Conservation (phyloP, 1,284 basidiomycete genomes). For the Cryptococcus hybrid region DNA sequence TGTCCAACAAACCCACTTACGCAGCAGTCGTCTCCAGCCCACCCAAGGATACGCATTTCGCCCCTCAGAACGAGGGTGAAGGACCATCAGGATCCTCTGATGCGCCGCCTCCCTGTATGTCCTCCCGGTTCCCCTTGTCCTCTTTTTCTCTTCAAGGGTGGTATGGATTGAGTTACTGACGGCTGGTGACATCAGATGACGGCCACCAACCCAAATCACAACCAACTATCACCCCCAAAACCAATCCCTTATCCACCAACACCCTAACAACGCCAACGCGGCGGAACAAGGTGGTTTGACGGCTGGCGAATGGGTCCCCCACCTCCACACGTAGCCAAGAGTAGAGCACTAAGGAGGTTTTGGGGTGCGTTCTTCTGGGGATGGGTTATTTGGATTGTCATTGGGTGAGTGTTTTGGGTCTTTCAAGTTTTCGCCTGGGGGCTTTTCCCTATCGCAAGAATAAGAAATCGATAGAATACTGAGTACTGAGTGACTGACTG, state of each 20-base stretch:
- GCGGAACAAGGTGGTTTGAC: neutral
- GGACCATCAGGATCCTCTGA: constrained; percentile 8
- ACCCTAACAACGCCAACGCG: neutral
- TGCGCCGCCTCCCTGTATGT: constrained; percentile 22
- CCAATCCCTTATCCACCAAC: neutral
- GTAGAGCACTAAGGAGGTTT: constrained; percentile 41
- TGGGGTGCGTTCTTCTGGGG: constrained; percentile 45
- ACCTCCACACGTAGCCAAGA: constrained; percentile 24
- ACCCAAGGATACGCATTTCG: neutral
- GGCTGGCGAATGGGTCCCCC: constrained; percentile 25
- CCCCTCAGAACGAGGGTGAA: neutral
- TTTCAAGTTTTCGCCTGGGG: neutral
- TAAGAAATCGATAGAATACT: neutral
- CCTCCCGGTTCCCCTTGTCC: neutral
- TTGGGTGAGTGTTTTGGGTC: constrained; percentile 33
- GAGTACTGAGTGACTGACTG: neutral
- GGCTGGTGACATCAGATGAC: neutral
- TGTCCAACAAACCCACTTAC: constrained; percentile 18
- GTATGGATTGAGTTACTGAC: neutral
- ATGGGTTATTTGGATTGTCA: constrained; percentile 40
- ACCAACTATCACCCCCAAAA: neutral
- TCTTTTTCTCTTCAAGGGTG: neutral
- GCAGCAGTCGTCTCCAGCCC: constrained; percentile 12
- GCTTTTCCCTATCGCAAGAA: neutral
- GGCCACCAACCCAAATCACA: neutral